Evolutionary conservation across 352 stramenopile species (phyloP).

Genomic region (Phytophthora rubi): DNA sequence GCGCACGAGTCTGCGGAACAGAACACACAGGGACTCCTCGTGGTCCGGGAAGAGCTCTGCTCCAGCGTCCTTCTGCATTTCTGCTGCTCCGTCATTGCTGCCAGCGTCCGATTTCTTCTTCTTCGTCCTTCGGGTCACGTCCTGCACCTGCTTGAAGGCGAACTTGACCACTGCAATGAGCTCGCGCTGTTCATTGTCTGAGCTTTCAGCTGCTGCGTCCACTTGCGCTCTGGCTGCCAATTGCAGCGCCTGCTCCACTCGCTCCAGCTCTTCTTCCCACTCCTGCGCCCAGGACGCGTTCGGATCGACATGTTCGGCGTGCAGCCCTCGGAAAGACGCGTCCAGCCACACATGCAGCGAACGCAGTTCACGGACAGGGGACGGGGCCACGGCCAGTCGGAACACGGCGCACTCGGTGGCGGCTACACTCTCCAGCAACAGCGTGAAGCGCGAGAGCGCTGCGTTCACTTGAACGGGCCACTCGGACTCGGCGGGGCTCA

Average conservation of each 20-base stretch:
- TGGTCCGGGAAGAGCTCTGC: conserved; percentile 42
- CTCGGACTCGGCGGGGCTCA: conserved; percentile 16
- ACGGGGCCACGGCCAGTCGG: conserved; percentile 43
- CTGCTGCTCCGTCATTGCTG: conserved; percentile 3
- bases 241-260: conserved; percentile 54
- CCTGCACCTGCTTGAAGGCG: conserved; percentile 48
- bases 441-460: conserved; percentile 37
- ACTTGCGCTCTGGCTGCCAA: conserved; percentile 34
- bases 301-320: conserved; percentile 58
- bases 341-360: conserved; percentile 49
- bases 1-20: conserved; percentile 56
- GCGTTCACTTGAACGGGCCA: conserved; percentile 37
- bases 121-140: conserved; percentile 26
- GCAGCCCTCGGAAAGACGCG: conserved; percentile 37
- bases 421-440: conserved; percentile 36
- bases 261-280: conserved; percentile 53
- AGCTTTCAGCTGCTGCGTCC: conserved; percentile 26
- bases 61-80: conserved; percentile 20
- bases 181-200: conserved; percentile 37
- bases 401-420: conserved; percentile 40
- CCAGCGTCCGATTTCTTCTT: conserved; percentile 24
- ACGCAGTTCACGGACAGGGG: conserved; percentile 42
- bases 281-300: conserved; percentile 50
- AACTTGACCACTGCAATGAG: conserved; percentile 66
- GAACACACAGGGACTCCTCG: conserved; percentile 48